Evolutionary conservation across 805 yeast species (phyloP), one percentile per base, ranked within the genome.

Genomic region (Teunomyces kruisii): DNA sequence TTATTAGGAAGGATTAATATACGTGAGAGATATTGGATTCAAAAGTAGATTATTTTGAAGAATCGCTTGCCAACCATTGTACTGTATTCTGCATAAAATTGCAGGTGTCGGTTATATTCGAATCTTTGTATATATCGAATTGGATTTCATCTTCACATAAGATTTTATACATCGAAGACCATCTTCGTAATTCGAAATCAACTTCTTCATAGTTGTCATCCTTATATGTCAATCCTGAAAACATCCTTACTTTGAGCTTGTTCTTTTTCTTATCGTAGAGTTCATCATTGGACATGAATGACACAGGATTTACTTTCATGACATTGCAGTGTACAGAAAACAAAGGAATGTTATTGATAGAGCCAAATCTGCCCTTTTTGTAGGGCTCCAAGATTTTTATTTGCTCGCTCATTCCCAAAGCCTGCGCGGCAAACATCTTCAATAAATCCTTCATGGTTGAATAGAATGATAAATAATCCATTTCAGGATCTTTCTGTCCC

Each of bases 401-500:
- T 19, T 19, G 22, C 22, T 19, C 22, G 6, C 22, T 19, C 22
- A 19, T 19, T 19, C 22, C 22, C 6, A 19, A 19, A 19, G 22
- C 3, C 6, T 19, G 22, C 6, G 22, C 6, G 22, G 22, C 22
- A 19, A 19, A 19, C 22, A 19, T 19, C 22, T 19, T 19, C 6
- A 19, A 3, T 6, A 19, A 19, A 19, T 19, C 22, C 22, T 19
- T 19, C 22, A 19, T 19, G 22, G 22, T 19, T 6, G 22, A 19
- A 19, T 19, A 19, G 22, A 19, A 19, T 19, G 22, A 19, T 19
- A 19, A 19, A 19, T 19, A 19, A 19, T 19, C 22, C 22, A 19
- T 4, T 19, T 19, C 22, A 6, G 22, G 22, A 19, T 19, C 22
- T 19, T 19, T 19, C 6, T 19, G 22, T 19, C 42, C 67, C 68